These are phyloP conservation scores for Fusarium heterosporum DNA, from an alignment of 2,329 filamentous ascomycete genomes.

Conservation along the genomic window DNA sequence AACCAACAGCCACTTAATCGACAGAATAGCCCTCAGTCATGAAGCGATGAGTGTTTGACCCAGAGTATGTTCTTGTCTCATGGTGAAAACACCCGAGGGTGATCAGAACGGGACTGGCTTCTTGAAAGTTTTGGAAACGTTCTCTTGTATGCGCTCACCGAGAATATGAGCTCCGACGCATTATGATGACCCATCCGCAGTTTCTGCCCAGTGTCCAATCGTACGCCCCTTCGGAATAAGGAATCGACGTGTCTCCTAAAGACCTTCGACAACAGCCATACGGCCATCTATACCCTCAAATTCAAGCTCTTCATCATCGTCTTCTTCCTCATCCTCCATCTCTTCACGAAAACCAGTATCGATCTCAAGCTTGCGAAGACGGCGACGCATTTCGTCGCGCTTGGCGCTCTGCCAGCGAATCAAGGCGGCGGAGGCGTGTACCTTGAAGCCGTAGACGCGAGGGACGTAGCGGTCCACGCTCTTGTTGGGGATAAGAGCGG, in stretches of 20 bases:
- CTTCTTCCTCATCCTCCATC: slow-evolving; percentile 72
- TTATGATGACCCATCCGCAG: not conserved
- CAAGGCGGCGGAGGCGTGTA: slow-evolving; percentile 88
- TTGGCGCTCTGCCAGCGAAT: slow-evolving; percentile 90
- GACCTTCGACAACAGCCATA: slow-evolving; percentile 46
- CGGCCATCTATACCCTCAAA: slow-evolving; percentile 54
- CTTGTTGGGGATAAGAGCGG: slow-evolving; percentile 87
- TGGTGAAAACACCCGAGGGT: slow-evolving; percentile 1
- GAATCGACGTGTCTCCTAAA: slow-evolving; percentile 24
- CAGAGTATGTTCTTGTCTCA: slow-evolving; percentile 1
- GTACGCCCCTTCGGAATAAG: slow-evolving; percentile 4
- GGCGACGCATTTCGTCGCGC: slow-evolving; percentile 83
- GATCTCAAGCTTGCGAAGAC: slow-evolving; percentile 77
- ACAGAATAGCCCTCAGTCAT: slow-evolving; percentile 13
- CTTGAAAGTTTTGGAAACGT: not conserved
- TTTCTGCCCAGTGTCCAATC: slow-evolving; percentile 6
- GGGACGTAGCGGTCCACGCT: slow-evolving; percentile 87
- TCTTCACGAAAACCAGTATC: slow-evolving; percentile 84
- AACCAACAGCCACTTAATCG: slow-evolving; percentile 30
- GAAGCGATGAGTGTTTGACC: not conserved
- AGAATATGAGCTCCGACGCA: not conserved
- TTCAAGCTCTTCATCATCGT: slow-evolving; percentile 63
- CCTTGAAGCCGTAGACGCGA: slow-evolving; percentile 93
- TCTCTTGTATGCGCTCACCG: slow-evolving; percentile 1
- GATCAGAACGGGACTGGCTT: not conserved